phyloP scores from a whole-genome alignment of 2,329 filamentous ascomycete genomes.

The Mycosphaerella arachidis region DNA sequence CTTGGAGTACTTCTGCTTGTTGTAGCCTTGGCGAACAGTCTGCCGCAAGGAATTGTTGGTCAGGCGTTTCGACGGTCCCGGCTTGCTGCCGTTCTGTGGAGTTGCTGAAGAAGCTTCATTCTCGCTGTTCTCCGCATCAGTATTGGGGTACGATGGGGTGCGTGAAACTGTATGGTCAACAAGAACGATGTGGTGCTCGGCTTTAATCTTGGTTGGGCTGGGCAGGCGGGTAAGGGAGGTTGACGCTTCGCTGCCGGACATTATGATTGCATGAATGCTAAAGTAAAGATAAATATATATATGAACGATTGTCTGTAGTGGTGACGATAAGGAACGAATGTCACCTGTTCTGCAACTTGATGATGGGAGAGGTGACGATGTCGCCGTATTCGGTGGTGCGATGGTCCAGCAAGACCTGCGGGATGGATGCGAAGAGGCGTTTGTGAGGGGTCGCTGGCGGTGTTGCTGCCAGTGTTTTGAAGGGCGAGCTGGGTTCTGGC shows the following conservation, averaged over 20 bases:
- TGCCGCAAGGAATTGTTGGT: slow-evolving; percentile 30
- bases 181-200: slow-evolving; percentile 61
- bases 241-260: slow-evolving; percentile 22
- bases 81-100: slow-evolving; percentile 6
- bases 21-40: slow-evolving; percentile 27
- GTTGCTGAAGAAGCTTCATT: slow-evolving; percentile 17
- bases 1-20: slow-evolving; percentile 34
- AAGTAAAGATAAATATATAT: not conserved
- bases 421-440: slow-evolving; percentile 9
- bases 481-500: not conserved
- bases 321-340: slow-evolving; percentile 4
- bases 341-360: slow-evolving; percentile 25
- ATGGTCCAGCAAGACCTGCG: slow-evolving; percentile 14
- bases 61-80: slow-evolving; percentile 23
- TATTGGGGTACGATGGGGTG: slow-evolving; percentile 11
- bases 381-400: slow-evolving; percentile 13
- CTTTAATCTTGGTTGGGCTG: slow-evolving; percentile 22
- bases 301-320: not conserved
- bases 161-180: slow-evolving; percentile 49
- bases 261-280: slow-evolving; percentile 13
- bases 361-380: slow-evolving; percentile 16
- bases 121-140: slow-evolving; percentile 28
- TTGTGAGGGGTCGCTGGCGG: slow-evolving; percentile 6
- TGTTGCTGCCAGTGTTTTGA: not conserved
- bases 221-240: slow-evolving; percentile 23